Base-by-base conservation (phyloP, 1,284 basidiomycete genomes). In the Exobasidium rhododendri region DNA sequence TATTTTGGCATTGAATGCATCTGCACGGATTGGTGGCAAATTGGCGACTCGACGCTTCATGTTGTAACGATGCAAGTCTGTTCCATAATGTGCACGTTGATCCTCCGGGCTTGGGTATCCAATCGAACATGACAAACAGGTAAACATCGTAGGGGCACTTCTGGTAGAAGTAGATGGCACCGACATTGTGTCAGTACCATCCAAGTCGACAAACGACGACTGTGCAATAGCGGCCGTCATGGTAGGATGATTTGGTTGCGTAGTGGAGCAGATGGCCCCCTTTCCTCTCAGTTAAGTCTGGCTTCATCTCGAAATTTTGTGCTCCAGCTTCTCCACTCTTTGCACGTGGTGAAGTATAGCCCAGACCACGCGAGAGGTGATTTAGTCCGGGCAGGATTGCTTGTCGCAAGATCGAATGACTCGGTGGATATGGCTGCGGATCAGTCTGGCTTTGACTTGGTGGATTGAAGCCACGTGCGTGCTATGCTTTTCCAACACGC, bases 61-160 rank as follows among this genome's bases (percentile, higher is more conserved):
- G 81, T 99, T 99, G 83, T 98, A 99, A 57, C 94, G 85, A 82
- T 98, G 96, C 80, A 91, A 88, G 81, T 99, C 96, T 40, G 92
- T 92, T 69, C 87, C 87, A 81, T 96, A 97, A 80, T 99, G 96
- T 0, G 84, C 83, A 65, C 96, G 85, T 82, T 98, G 96, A 58
- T 92, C 90, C 56, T 89, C 87, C 10, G 92, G 87, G 26, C 88
- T 86, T 56, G 85, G 81, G 80, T 97, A 97, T 1, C 91, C 93
- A 74, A 98, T 89, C 4, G 88, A 85, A 82, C 94, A 99, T 69
- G 92, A 91, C 22, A 96, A 84, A 74, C 94, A 99, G 58, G 94
- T 94, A 81, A 69, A 79, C 46, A 79, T 56, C 13, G 30, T 17
- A 11, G 59, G n/a, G 11, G 20, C 43, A 24, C 28, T 26, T 35